phyloP scores from a whole-genome alignment of 208 protist species.

The Wallacemonas sp. region DNA sequence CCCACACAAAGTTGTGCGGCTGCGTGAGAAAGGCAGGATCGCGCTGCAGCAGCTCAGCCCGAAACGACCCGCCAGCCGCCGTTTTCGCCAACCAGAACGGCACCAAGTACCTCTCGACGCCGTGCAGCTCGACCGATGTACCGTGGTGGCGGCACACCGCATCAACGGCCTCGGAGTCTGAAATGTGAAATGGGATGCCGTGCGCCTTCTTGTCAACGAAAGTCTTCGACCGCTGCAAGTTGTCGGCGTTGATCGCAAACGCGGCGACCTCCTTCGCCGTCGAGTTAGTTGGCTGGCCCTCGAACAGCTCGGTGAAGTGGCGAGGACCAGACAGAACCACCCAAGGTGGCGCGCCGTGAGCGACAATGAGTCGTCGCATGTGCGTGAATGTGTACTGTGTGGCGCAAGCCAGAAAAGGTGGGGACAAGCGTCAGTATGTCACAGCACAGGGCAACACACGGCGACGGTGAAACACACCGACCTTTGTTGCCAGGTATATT shows the following conservation, averaged over 20 bases:
- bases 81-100: constrained; percentile 85
- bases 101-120: constrained; percentile 73
- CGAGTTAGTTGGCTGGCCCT: constrained; percentile 28
- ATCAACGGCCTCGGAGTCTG: constrained; percentile 72
- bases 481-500: too few relatives aligned
- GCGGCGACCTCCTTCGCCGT: constrained; percentile 31
- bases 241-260: constrained; percentile 66
- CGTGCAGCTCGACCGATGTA: constrained; percentile 60
- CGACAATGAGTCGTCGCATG: neutral
- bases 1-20: constrained; percentile 78
- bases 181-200: constrained; percentile 83
- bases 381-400: neutral
- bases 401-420: too few relatives aligned
- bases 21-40: constrained; percentile 76
- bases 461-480: neutral
- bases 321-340: constrained; percentile 8
- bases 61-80: constrained; percentile 67
- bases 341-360: neutral
- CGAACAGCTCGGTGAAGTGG: constrained; percentile 59
- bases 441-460: neutral
- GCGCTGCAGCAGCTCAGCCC: constrained; percentile 74
- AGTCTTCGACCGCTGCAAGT: constrained; percentile 52
- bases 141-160: constrained; percentile 76
- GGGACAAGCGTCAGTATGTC: too few relatives aligned
- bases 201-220: constrained; percentile 71